These are phyloP conservation scores for Sarocladium strictum DNA, from an alignment of 2,329 filamentous ascomycete genomes.

Conservation along the genomic window DNA sequence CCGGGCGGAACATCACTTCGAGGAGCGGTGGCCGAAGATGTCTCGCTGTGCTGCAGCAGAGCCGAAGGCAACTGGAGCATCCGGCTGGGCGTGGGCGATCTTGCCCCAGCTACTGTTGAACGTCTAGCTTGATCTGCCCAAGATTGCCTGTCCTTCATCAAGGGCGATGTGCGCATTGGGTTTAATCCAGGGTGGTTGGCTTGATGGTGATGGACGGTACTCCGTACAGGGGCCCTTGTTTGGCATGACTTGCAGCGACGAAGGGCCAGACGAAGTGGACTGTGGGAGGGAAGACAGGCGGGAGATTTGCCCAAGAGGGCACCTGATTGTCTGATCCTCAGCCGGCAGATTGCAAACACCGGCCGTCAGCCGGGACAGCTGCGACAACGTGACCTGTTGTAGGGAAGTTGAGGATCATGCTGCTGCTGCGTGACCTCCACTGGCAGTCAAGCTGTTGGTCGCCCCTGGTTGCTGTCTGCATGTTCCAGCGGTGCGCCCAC, in stretches of 20 bases:
- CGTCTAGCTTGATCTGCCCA: neutral
- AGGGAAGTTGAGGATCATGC: too few species aligned
- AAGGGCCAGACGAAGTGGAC: neutral
- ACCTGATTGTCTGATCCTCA: too few species aligned
- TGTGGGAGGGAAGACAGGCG: neutral
- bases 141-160: neutral
- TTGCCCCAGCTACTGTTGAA: neutral
- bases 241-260: conserved; percentile 2
- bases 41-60: neutral
- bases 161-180: neutral
- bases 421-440: too few species aligned
- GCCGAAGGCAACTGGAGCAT: neutral
- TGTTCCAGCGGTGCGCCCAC: too few species aligned
- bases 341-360: too few species aligned
- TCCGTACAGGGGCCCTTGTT: neutral
- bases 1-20: neutral
- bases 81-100: conserved; percentile 6
- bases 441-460: too few species aligned
- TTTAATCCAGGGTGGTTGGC: neutral
- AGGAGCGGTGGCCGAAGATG: neutral
- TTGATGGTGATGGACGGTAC: neutral
- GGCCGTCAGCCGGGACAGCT: too few species aligned
- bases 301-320: neutral
- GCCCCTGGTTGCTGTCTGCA: too few species aligned
- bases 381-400: too few species aligned